Percentiles rank a stretch among this genome's conserved stretches.
These are phyloP conservation scores for Ceratocystis harringtonii DNA, from an alignment of 2,329 filamentous ascomycete genomes.

Conservation along the genomic window DNA sequence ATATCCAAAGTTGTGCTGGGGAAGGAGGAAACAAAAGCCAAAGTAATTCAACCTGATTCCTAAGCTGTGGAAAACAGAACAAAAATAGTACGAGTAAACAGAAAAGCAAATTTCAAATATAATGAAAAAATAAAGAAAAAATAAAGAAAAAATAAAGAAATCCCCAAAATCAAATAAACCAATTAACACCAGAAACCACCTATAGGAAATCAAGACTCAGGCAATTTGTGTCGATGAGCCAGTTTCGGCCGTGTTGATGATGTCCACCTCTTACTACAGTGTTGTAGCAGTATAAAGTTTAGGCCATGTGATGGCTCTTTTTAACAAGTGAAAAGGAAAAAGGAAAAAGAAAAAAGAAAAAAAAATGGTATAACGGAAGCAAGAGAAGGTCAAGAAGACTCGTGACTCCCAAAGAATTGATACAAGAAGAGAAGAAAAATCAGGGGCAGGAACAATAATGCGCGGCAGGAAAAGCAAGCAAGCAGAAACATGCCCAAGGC, in stretches of 20 bases:
- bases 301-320: slow-evolving; percentile 1
- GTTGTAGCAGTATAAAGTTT: background rate
- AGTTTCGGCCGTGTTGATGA: background rate
- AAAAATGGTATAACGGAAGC: slow-evolving; percentile 19
- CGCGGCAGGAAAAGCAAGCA: background rate
- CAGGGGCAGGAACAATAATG: slow-evolving; percentile 22
- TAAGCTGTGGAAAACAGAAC: background rate
- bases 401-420: slow-evolving; percentile 18
- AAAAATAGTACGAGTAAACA: background rate
- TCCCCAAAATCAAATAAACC: background rate
- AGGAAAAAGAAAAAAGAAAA: slow-evolving; percentile 19
- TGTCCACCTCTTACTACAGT: background rate
- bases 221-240: background rate
- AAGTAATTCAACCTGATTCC: background rate
- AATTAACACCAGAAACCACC: slow-evolving; percentile 2
- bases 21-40: background rate
- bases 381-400: slow-evolving; percentile 18
- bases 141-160: background rate
- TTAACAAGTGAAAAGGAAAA: slow-evolving; percentile 10
- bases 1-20: background rate
- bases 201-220: background rate
- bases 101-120: slow-evolving; percentile 4
- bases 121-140: background rate
- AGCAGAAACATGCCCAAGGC: background rate
- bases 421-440: slow-evolving; percentile 20